Percentiles rank a stretch among this genome's conserved stretches.
phyloP scores from a whole-genome alignment of 1,284 basidiomycete species.

The Cutaneotrichosporon curvatum region DNA sequence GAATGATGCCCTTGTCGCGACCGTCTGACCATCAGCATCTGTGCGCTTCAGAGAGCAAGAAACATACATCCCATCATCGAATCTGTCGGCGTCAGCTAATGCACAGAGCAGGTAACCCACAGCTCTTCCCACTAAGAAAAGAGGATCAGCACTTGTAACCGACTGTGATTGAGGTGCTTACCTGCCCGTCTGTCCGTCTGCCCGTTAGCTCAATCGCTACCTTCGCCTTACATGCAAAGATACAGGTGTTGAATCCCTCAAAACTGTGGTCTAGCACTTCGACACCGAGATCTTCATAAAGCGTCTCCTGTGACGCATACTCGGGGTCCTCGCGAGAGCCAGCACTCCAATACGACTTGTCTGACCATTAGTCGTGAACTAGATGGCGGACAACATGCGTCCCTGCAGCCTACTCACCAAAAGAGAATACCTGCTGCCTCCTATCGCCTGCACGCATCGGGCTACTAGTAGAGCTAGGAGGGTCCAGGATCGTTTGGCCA shows the following conservation, averaged over 20 bases:
- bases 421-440: conserved; percentile 80
- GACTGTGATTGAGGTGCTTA: conserved; percentile 6
- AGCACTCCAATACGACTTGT: conserved; percentile 94
- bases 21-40: conserved; percentile 58
- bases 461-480: conserved; percentile 69
- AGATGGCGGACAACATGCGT: too few species aligned
- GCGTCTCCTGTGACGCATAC: conserved; percentile 86
- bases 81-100: conserved; percentile 27
- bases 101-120: conserved; percentile 19
- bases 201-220: conserved; percentile 7
- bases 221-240: conserved; percentile 78
- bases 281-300: conserved; percentile 90
- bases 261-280: conserved; percentile 93
- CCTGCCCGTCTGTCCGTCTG: conserved; percentile 46
- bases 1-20: conserved; percentile 93
- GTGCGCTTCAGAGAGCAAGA: background rate
- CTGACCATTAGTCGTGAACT: conserved; percentile 38
- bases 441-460: conserved; percentile 66
- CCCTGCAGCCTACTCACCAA: conserved; percentile 47
- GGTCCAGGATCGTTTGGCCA: conserved; percentile 80
- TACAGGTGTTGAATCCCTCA: conserved; percentile 94
- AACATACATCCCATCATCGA: conserved; percentile 98
- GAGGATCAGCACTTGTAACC: background rate
- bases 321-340: conserved; percentile 75
- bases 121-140: conserved; percentile 40